A percentile compares a stretch with the other conserved stretches of the same genome.
These are phyloP conservation scores for Leccinum disarticulatum DNA, from an alignment of 768 basidiomycete genomes.

Conservation along the genomic window DNA sequence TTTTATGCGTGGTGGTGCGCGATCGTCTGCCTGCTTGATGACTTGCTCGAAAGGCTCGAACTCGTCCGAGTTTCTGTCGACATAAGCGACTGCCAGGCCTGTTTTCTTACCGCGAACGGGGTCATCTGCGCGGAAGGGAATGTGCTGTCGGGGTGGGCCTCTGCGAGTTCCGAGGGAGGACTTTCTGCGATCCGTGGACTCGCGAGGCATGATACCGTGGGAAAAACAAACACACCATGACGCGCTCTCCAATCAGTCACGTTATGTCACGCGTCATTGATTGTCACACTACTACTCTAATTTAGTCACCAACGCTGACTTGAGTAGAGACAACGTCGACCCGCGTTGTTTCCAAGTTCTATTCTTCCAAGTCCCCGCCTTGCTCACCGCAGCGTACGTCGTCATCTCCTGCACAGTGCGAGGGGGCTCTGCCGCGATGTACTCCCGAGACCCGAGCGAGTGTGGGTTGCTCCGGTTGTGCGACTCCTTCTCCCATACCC, in stretches of 20 bases:
- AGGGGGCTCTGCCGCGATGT: slow-evolving; percentile 37
- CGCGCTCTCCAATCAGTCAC: slow-evolving; percentile 26
- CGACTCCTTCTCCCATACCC: slow-evolving; percentile 28
- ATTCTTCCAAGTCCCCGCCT: slow-evolving; percentile 4
- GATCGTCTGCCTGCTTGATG: slow-evolving; percentile 64
- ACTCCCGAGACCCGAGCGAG: slow-evolving; percentile 48
- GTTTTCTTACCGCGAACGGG: slow-evolving; percentile 79
- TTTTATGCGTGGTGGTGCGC: slow-evolving; percentile 59
- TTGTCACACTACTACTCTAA: not conserved
- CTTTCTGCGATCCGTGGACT: slow-evolving; percentile 29
- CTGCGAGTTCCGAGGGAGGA: slow-evolving; percentile 49
- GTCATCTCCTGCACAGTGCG: slow-evolving; percentile 23
- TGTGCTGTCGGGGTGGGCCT: slow-evolving; percentile 62
- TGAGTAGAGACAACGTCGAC: slow-evolving; percentile 16
- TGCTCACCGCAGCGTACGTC: slow-evolving; percentile 7
- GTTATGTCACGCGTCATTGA: slow-evolving; percentile 24
- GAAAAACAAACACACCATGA: slow-evolving; percentile 28
- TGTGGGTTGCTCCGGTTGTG: slow-evolving; percentile 45
- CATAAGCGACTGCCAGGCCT: slow-evolving; percentile 64
- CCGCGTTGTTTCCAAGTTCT: not conserved
- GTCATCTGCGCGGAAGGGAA: slow-evolving; percentile 79
- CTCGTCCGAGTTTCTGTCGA: slow-evolving; percentile 75
- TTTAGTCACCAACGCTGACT: slow-evolving; percentile 19
- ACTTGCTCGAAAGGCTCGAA: slow-evolving; percentile 81
- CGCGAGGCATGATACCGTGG: slow-evolving; percentile 32